Evolutionary conservation across 1,139 yeast species (phyloP), one percentile per base, ranked within the genome.

Genomic region (Protomyces arabidopsidicola): DNA sequence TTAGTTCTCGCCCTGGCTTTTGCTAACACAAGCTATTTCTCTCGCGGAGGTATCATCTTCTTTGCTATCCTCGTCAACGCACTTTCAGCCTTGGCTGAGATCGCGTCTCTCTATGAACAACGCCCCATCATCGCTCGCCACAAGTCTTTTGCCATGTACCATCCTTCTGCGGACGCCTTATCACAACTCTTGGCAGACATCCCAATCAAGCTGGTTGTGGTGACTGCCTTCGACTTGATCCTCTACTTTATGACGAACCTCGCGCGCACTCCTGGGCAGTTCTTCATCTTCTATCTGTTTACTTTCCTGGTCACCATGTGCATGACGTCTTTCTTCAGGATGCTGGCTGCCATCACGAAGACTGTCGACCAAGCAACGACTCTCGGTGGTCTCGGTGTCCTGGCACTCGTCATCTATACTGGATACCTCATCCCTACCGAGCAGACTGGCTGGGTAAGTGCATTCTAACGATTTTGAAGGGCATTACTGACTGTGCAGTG

Each of bases 81-180:
- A 1, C 72, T 80, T 65, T 60, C 52, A 39, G 48, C 59, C 48
- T 35, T 56, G 52, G 52, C 65, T 6, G 66, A 65, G 39, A 60
- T 65, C n/a, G 53, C 66, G 24, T 78, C 84, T 65, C 74, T 80
- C 61, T 85, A 81, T 69, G 83, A 82, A 62, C 79, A 82, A 60
- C 80, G 88, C 72, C 83, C 84, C 22, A 81, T 84, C 70, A 78
- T 84, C 57, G 82, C 82, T 67, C 85, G 84, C 72, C 89, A 85
- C 69, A 82, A 82, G 69, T 78, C 82, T 35, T 84, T 82, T 71
- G 84, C 87, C 3, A 78, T 85, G 73, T 85, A 85, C 69, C 84
- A 84, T 67, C 83, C 86, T 39, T 81, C 87, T 45, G 86, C 86
- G n/a, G 88, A 85, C 72, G 84, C 88, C 6, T 71, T 84, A 57